Conservation (phyloP, 352 stramenopile species). For the Phytopythium cucurbitacearum region DNA sequence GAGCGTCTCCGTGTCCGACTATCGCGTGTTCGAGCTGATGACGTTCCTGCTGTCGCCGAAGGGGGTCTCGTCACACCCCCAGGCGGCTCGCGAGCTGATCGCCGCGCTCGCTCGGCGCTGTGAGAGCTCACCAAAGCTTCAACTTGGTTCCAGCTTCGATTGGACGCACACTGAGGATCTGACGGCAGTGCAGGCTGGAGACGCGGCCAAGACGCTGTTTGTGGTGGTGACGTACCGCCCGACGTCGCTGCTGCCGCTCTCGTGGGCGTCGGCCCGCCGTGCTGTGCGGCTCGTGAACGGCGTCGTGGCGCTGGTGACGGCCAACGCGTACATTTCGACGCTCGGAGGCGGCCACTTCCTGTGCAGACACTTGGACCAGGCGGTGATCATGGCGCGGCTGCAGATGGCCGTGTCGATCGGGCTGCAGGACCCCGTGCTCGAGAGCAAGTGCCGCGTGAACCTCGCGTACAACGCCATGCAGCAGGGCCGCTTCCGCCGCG, state of each 20-base stretch:
- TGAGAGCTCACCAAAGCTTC: too few species aligned
- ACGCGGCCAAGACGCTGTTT: conserved; percentile 1
- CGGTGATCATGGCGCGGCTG: conserved; percentile 67
- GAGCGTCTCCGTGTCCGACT: conserved; percentile 30
- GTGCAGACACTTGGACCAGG: conserved; percentile 65
- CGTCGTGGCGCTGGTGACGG: conserved; percentile 70
- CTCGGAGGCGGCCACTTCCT: conserved; percentile 78
- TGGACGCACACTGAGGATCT: too few species aligned
- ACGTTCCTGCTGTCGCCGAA: background rate
- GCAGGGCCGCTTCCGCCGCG: conserved; percentile 52
- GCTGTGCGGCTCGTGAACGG: conserved; percentile 64
- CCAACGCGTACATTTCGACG: conserved; percentile 84
- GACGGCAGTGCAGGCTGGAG: too few species aligned
- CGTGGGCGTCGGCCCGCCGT: conserved; percentile 54
- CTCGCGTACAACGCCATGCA: conserved; percentile 79
- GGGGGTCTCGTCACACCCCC: too few species aligned
- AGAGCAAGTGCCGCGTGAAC: conserved; percentile 83
- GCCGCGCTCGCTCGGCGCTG: too few species aligned
- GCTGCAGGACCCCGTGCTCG: conserved; percentile 64
- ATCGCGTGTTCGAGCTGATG: conserved; percentile 27
- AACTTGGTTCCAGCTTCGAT: too few species aligned
- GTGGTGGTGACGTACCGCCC: conserved; percentile 45
- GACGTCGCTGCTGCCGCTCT: conserved; percentile 41
- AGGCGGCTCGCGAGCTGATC: too few species aligned
- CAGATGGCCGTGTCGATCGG: conserved; percentile 77